Evolutionary conservation across 2,329 filamentous ascomycete species (phyloP).

Genomic region (Acephala macrosclerotiorum): DNA sequence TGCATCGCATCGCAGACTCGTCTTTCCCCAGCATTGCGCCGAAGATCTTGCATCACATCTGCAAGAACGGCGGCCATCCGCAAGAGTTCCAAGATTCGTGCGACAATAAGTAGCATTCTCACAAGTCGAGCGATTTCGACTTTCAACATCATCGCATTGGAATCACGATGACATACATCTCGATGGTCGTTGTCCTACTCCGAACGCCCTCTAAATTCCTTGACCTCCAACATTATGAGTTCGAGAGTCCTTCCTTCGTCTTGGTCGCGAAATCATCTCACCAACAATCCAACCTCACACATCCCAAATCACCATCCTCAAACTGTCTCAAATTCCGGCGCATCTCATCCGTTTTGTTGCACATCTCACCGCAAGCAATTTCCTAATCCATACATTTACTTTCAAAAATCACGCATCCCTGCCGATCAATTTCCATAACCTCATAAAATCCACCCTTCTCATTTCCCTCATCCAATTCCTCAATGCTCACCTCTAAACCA

Average conservation of each 20-base stretch:
- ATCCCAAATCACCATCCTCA: background rate
- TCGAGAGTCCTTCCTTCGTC: no score
- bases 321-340: background rate
- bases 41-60: background rate
- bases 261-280: no score
- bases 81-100: background rate
- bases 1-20: no score
- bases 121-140: no score
- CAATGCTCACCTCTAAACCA: background rate
- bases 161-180: no score
- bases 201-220: no score
- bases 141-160: no score
- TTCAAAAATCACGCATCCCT: slow-evolving; percentile 4
- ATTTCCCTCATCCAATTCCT: background rate
- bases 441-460: slow-evolving; percentile 1
- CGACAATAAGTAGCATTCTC: no score
- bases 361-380: slow-evolving; percentile 18
- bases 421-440: background rate
- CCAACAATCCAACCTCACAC: background rate
- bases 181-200: no score
- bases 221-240: no score
- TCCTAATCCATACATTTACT: background rate
- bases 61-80: background rate
- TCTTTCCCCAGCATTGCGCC: background rate
- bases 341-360: slow-evolving; percentile 17